Base-by-base conservation (phyloP, 192 early-diverging fungal genomes). In the Dissophora ornata region DNA sequence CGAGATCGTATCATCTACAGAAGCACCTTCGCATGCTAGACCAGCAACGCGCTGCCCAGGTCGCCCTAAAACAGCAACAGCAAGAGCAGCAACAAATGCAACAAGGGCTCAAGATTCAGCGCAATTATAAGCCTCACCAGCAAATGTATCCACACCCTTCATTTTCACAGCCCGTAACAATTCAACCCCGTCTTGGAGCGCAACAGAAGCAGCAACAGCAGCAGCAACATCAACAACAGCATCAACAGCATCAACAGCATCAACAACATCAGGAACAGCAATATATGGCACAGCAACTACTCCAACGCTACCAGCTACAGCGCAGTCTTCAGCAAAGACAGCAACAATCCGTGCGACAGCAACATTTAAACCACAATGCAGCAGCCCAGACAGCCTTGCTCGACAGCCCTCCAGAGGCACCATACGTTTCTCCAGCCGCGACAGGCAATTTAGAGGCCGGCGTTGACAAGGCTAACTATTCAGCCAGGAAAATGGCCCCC, bases 1-100 rank as follows among this genome's bases (percentile, higher is more conserved):
- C 73, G 4, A 58, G 73, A 18, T 77, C 73, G 0, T 77, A 77
- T 53, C 73, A 77, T 50, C 59, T 77, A 2, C 73, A 67, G n/a
- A 77, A 77, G 58, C 73, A 77, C 22, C 67, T 77, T 64, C 73
- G 64, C 1, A 56, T 77, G 58, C 51, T 77, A n/a, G 73, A 77
- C 18, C 73, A 77, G 25, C 63, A 67, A 22, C 63, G 65, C 26
- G 65, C 73, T 3, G 63, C 73, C 25, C 57, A 67, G 19, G 1
- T 55, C 26, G 45, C 59, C 47, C 61, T 42, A 6, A 25, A 16
- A 21, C 53, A 47, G 30, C 47, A 34, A 21, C 38, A 46, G 5
- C 53, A 64, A 46, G 34, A 62, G 25, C 69, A 71, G 19, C 46
- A 42, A 28, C 49, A 49, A 42, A 44, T 57, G 7, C 63, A 52